These are phyloP conservation scores for Chrysochromulina tobinii DNA, from an alignment of 78 protist genomes.

Conservation along the genomic window DNA sequence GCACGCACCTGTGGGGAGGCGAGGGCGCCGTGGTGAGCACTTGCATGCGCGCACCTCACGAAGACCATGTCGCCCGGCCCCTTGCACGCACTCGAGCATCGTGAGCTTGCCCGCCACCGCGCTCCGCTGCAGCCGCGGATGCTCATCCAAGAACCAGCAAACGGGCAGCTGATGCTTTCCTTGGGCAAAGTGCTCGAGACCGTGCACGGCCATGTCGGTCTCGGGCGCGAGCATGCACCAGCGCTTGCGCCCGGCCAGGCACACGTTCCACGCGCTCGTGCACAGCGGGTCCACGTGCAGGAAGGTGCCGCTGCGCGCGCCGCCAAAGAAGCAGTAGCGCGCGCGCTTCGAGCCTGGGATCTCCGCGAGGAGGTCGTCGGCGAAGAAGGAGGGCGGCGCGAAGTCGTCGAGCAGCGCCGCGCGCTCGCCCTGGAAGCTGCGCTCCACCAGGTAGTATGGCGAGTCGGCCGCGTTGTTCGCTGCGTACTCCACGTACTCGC, in stretches of 20 bases:
- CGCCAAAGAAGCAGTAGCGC: slow-evolving; percentile 70
- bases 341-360: slow-evolving; percentile 46
- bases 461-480: slow-evolving; percentile 48
- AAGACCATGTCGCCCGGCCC: slow-evolving; percentile 60
- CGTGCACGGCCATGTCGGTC: slow-evolving; percentile 63
- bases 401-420: slow-evolving; percentile 57
- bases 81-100: slow-evolving; percentile 15
- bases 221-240: slow-evolving; percentile 69
- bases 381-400: slow-evolving; percentile 28
- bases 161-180: slow-evolving; percentile 26
- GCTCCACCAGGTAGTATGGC: slow-evolving; percentile 76
- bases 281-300: slow-evolving; percentile 76
- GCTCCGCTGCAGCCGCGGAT: neutral
- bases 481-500: slow-evolving; percentile 58
- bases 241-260: slow-evolving; percentile 54
- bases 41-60: neutral
- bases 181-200: slow-evolving; percentile 55
- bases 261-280: slow-evolving; percentile 78
- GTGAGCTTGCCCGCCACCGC: neutral
- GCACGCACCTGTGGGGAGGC: neutral
- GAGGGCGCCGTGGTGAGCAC: too few species aligned
- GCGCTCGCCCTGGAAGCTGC: slow-evolving; percentile 56
- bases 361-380: slow-evolving; percentile 62
- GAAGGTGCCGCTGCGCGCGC: slow-evolving; percentile 65
- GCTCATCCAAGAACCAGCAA: slow-evolving; percentile 74